A percentile compares a stretch with the other conserved stretches of the same genome.
Conservation (phyloP, 495 filamentous ascomycete genomes). For the Collariella sp. region DNA sequence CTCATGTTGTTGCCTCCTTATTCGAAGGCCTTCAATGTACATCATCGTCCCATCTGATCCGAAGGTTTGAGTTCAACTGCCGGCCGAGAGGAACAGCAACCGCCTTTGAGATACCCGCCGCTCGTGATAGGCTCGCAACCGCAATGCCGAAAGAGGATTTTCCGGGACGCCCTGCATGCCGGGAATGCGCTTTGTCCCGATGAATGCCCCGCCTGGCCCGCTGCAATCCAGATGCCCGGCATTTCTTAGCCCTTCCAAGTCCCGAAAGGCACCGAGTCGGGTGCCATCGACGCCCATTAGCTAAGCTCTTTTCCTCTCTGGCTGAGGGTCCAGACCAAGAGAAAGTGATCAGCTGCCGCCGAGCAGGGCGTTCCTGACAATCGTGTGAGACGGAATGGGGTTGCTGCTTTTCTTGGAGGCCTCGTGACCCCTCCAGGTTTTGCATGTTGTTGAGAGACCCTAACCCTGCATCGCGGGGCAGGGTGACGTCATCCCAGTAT, state of each 20-base stretch:
- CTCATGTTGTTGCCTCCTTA: not conserved
- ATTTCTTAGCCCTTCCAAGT: slow-evolving; percentile 11
- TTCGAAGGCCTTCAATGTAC: too few species aligned
- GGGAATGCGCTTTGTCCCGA: slow-evolving; percentile 15
- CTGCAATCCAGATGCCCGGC: slow-evolving; percentile 11
- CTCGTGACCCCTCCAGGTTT: not conserved
- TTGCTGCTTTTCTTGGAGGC: not conserved
- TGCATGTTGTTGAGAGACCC: not conserved
- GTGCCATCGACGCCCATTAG: not conserved
- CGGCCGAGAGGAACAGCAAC: not conserved
- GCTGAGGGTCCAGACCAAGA: not conserved
- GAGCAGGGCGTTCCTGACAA: not conserved
- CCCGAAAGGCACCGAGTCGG: slow-evolving; percentile 10
- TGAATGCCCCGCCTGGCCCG: slow-evolving; percentile 1
- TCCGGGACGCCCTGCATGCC: slow-evolving; percentile 17
- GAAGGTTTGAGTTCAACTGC: too few species aligned
- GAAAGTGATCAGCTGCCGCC: slow-evolving; percentile 9
- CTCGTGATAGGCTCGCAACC: not conserved
- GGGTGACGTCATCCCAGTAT: too few species aligned
- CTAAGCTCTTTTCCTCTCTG: not conserved
- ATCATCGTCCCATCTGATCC: too few species aligned
- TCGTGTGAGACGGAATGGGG: not conserved
- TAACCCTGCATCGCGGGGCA: too few species aligned
- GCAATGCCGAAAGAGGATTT: slow-evolving; percentile 22
- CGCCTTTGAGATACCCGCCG: not conserved